Evolutionary conservation across 2,329 filamentous ascomycete genomes (phyloP), one percentile per base, ranked within the genome.

Genomic region (Epichloe festucae): DNA sequence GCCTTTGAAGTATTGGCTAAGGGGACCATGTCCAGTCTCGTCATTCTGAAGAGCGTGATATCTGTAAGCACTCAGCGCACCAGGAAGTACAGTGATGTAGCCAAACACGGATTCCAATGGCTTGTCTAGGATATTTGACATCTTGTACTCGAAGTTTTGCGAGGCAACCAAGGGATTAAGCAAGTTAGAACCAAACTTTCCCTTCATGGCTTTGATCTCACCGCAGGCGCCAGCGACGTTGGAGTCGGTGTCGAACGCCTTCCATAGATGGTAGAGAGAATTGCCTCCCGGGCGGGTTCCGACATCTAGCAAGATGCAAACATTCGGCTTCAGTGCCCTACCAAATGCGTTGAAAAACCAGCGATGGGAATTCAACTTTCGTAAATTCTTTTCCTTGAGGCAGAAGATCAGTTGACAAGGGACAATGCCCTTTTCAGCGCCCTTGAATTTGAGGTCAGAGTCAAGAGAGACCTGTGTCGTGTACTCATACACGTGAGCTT

Each of bases 281-380:
- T 85, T 96, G 43, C 82, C 76, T 1, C 89, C 88, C 0, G 93
- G 93, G 53, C 89, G 88, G 0, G 93, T 98, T 52, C 94, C 94
- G 11, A 98, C 94, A 66, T 98, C 93, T 14, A 98, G 83, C 55
- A 98, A 71, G 65, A 98, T 95, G 68, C 93, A 98, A 36, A 98
- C 87, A 58, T 98, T 98, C 0, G 93, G 93, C 58, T 91, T 95
- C 23, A 98, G 75, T 0, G 91, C 86, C 56, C 85, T 83, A 34
- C 93, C 94, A 64, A 98, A 95, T 0, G 93, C 93, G 64, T 98
- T 98, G 74, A 98, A 98, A 72, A 96, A 97, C 93, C 93, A 98
- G 52, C 93, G 82, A 68, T 98, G 93, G 1, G 90, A 96, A 73
- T 98, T 98, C 60, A 98, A 79, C 73, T 98, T 98, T 71, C 95